phyloP scores from a whole-genome alignment of 179 eudicot species.

The Actinidia polygama region DNA sequence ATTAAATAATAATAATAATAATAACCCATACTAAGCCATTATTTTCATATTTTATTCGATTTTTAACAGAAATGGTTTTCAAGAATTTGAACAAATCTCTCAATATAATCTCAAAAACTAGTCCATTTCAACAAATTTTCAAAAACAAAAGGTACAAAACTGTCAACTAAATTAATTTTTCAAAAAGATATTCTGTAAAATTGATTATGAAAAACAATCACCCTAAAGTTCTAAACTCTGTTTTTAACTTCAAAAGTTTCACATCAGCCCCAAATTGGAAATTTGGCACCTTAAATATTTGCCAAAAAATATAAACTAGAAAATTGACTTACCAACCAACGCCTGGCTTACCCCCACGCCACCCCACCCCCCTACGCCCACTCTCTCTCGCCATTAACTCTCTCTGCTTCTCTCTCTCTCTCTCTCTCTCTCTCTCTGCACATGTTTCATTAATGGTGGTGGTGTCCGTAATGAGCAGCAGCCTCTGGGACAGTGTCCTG shows the following conservation, averaged over 20 bases:
- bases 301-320: not conserved
- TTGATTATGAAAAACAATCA: no score
- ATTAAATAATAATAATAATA: no score
- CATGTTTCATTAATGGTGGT: slow-evolving; percentile 40
- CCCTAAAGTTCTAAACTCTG: no score
- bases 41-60: no score
- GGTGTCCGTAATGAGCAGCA: slow-evolving; percentile 13
- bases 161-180: no score
- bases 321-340: not conserved
- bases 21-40: no score
- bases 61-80: no score
- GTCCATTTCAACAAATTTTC: no score
- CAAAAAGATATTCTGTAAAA: no score
- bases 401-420: not conserved
- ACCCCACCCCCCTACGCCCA: not conserved
- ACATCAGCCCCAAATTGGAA: not conserved
- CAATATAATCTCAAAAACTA: no score
- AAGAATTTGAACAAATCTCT: no score
- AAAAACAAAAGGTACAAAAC: no score
- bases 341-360: not conserved
- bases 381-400: not conserved
- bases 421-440: slow-evolving; percentile 1
- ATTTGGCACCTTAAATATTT: not conserved
- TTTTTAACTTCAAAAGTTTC: not conserved
- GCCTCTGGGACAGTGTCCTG: slow-evolving; percentile 62